Base-by-base conservation (phyloP, 176 grass and related monocot genomes). In the Musa acuminata region DNA sequence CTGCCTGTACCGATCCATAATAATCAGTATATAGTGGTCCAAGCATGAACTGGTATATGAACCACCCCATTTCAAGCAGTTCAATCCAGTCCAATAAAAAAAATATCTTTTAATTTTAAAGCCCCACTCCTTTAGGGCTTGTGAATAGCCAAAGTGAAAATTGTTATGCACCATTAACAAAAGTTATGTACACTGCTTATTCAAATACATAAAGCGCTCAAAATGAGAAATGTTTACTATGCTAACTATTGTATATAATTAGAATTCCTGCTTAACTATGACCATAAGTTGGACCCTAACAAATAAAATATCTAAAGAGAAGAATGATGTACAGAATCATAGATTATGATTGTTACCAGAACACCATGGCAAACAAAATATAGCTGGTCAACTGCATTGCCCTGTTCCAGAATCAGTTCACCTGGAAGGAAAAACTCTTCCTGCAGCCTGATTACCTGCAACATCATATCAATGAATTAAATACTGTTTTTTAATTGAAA, bases 381-480 rank as follows among this genome's bases (percentile, higher is more conserved):
- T 22, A 99, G 54, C 71, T 99, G 96, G 70, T 95, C 91, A 62
- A 99, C 91, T 23, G 91, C 86, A 65, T 82, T 87, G 29, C 96
- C 96, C 76, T 89, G 96, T 78, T 99, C 96, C 81, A 99, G 82
- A 60, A 99, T 87, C 35, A 99, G 83, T 83, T 99, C 96, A 74
- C 86, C 91, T 16, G 96, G 96, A 52, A 99, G 74, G 76, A 94
- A 99, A 66, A 95, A 94, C 77, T 99, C 96, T 83, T 99, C 96
- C 69, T 99, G 88, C 52, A 99, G 79, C 55, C 86, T 84, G 79
- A 95, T 89, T n/a, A 94, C 80, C 96, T 99, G 75, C 64, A 50
- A 51, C 52, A 53, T 80, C 53, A 66, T 51, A 51, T 26, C 23
- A 86, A 78, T 72, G 58, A 55, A 59, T 29, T 50, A 8, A 68